Evolutionary conservation across 2,329 filamentous ascomycete genomes (phyloP).

Genomic region (Rutstroemia sp.): DNA sequence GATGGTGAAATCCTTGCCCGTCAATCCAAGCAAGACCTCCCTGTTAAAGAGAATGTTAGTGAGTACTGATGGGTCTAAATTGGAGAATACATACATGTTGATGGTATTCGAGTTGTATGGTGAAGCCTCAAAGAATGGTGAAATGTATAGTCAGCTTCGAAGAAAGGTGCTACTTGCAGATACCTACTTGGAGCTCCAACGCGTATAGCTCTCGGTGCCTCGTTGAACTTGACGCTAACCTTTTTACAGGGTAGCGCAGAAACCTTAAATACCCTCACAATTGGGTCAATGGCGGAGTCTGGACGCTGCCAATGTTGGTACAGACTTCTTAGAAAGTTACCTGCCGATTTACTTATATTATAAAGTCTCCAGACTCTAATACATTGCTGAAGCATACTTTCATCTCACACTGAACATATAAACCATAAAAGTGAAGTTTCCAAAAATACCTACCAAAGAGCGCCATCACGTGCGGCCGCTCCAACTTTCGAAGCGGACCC

Average conservation of each 20-base stretch:
- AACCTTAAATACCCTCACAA: neutral
- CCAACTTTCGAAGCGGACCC: neutral
- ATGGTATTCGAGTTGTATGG: conserved; percentile 18
- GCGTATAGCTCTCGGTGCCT: conserved; percentile 28
- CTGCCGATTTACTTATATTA: too few species aligned
- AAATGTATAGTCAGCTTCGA: too few species aligned
- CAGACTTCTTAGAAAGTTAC: too few species aligned
- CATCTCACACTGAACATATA: too few species aligned
- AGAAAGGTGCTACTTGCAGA: conserved; percentile 7
- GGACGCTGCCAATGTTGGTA: too few species aligned
- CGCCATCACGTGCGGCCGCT: neutral
- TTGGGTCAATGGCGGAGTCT: neutral
- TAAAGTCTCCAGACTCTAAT: too few species aligned
- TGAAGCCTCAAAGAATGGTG: conserved; percentile 15
- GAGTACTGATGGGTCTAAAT: neutral
- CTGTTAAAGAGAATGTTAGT: conserved; percentile 38
- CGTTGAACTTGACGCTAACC: conserved; percentile 11
- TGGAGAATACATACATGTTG: conserved; percentile 20
- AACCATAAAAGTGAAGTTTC: too few species aligned
- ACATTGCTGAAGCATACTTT: too few species aligned
- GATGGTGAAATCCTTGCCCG: conserved; percentile 98
- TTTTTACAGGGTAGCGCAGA: neutral
- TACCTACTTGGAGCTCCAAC: conserved; percentile 14
- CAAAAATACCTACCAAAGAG: neutral
- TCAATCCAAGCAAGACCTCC: conserved; percentile 97